Evolutionary conservation across 164 flowering plant genomes (phyloP), one percentile per base, ranked within the genome.

Genomic region (Vitis cinerea): DNA sequence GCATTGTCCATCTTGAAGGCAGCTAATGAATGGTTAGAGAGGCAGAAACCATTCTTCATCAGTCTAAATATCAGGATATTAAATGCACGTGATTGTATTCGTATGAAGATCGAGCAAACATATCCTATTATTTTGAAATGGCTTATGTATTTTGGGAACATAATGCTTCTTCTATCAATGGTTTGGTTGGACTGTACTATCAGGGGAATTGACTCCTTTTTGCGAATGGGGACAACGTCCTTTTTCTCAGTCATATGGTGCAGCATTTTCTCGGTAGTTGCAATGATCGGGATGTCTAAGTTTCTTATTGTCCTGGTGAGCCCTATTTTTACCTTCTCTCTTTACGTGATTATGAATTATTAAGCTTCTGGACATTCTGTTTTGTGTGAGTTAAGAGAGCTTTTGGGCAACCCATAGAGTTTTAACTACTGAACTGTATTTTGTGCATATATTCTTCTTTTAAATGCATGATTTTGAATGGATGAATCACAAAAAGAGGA

Each of bases 141-240:
- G 93, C 80, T 88, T 30, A 62, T 74, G 74, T 81, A 86, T 72
- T 52, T 90, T 68, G 90, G 90, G 68, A 93, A 81, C 63, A 70
- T 91, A 53, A n/a, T 86, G 71, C 85, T 95, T 71, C 84, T 91
- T 65, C 57, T 95, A 61, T 80, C 85, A 30, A 75, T 90, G 86
- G 75, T 93, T 65, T 93, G 98, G 97, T 72, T 95, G 84, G 90
- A 90, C 77, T 93, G 94, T 71, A 62, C 88, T 73, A 68, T 93
- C 60, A 82, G 97, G 76, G 99, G 99, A 61, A 79, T 91, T 47
- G 86, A 88, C 65, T 93, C 97, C 52, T 83, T 91, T 74, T 49
- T 88, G 23, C 92, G 89, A 53, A 76, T 93, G 88, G 97, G 99
- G 54, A 90, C 98, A 10, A 80, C 99, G 66, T 90, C 97, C 55